Percentiles rank a stretch among this genome's conserved stretches.
Conservation (phyloP, 306 rosid genomes). For the Vigna unguiculata region DNA sequence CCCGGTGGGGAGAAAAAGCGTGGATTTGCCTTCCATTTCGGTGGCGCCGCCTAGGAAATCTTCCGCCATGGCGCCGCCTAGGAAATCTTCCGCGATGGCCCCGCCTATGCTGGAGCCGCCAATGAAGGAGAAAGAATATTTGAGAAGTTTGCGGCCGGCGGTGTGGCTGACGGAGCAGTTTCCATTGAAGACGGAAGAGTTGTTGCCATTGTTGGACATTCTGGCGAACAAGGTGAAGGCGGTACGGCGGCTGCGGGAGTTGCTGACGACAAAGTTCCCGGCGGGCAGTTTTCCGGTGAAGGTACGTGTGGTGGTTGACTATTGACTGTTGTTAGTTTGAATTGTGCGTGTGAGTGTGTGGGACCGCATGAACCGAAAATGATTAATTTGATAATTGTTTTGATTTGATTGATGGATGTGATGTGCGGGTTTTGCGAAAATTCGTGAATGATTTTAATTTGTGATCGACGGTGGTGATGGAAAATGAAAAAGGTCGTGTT, state of each 20-base stretch:
- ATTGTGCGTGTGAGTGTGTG: not conserved
- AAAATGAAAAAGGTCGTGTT: conserved; percentile 26
- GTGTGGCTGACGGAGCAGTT: conserved; percentile 96
- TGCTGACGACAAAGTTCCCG: conserved; percentile 96
- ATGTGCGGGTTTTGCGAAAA: conserved; percentile 22
- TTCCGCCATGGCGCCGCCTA: conserved; percentile 50
- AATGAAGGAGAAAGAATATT: conserved; percentile 85
- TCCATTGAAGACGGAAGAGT: conserved; percentile 95
- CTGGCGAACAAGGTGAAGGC: conserved; percentile 95
- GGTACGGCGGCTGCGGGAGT: conserved; percentile 87
- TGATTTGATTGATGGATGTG: conserved; percentile 33
- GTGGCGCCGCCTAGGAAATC: conserved; percentile 43
- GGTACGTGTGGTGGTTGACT: conserved; percentile 51
- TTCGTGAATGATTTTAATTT: conserved; percentile 38
- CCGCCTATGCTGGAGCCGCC: conserved; percentile 49
- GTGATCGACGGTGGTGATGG: conserved; percentile 25
- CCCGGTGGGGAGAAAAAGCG: conserved; percentile 77
- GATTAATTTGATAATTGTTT: conserved; percentile 24
- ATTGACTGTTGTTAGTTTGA: conserved; percentile 19
- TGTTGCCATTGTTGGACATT: conserved; percentile 86
- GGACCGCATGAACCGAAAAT: not conserved
- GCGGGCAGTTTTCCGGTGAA: conserved; percentile 94
- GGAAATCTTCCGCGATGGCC: conserved; percentile 46
- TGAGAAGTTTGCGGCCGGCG: conserved; percentile 79
- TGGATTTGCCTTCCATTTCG: conserved; percentile 62